phyloP scores from a whole-genome alignment of 208 protist genomes.

The Leishmania tropica region DNA sequence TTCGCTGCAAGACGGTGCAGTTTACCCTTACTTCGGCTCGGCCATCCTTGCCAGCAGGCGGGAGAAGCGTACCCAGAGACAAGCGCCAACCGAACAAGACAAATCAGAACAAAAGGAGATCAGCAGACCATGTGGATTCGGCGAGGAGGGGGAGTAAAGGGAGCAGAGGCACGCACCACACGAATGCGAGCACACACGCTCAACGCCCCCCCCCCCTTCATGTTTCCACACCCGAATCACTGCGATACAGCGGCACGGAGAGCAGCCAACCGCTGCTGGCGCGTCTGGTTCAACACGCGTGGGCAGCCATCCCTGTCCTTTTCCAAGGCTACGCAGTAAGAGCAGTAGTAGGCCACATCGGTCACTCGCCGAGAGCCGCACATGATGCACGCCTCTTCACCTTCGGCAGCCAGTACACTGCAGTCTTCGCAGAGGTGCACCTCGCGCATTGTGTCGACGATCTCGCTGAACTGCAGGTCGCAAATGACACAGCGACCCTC shows the following conservation, averaged over 20 bases:
- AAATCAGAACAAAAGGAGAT: background rate
- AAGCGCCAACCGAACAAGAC: background rate
- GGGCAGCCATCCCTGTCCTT: conserved; percentile 91
- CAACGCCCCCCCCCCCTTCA: background rate
- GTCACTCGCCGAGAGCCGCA: conserved; percentile 60
- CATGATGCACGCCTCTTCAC: conserved; percentile 86
- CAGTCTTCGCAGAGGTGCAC: conserved; percentile 90
- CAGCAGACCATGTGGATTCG: background rate
- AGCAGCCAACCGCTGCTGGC: conserved; percentile 69
- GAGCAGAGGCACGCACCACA: background rate
- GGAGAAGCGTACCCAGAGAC: background rate
- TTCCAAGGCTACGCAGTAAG: conserved; percentile 84
- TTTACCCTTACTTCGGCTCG: background rate
- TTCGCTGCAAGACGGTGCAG: background rate
- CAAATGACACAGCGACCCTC: conserved; percentile 92
- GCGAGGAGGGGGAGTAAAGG: background rate
- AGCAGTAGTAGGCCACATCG: conserved; percentile 91
- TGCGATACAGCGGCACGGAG: conserved; percentile 33
- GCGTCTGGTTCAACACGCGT: conserved; percentile 74
- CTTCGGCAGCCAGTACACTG: conserved; percentile 63
- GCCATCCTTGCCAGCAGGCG: background rate
- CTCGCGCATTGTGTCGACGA: conserved; percentile 75
- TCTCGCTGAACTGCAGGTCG: conserved; percentile 80
- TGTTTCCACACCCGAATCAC: conserved; percentile 5
- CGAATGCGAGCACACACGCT: background rate